Evolutionary conservation across 441 rosid genomes (phyloP).

Genomic region (Jatropha podagrica): DNA sequence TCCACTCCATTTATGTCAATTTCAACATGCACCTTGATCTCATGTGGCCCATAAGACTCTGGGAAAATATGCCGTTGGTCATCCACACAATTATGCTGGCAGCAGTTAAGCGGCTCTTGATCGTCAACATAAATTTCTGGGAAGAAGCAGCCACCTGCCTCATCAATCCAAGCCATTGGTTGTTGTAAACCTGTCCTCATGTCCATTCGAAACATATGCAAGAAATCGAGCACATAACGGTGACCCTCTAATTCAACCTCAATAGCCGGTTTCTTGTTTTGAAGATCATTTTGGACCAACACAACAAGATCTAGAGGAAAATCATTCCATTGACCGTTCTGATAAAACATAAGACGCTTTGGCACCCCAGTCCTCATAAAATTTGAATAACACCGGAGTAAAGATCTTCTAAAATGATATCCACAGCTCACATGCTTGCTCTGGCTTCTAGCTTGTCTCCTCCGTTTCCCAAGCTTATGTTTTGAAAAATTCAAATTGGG

Average conservation of each 20-base stretch:
- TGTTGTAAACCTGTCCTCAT: constrained; percentile 57
- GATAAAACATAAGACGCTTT: constrained; percentile 67
- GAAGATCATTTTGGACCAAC: constrained; percentile 54
- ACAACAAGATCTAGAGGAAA: constrained; percentile 52
- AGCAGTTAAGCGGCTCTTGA: constrained; percentile 36
- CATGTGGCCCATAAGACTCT: constrained; percentile 41
- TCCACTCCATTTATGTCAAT: constrained; percentile 68
- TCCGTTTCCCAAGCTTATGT: constrained; percentile 49
- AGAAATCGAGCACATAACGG: constrained; percentile 62
- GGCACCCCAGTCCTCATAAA: constrained; percentile 70
- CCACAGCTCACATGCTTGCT: constrained; percentile 36
- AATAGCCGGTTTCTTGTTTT: constrained; percentile 58
- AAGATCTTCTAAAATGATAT: constrained; percentile 43
- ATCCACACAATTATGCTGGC: constrained; percentile 35
- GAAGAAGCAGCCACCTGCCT: constrained; percentile 70
- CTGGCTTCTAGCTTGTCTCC: constrained; percentile 39
- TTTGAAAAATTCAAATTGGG: constrained; percentile 30
- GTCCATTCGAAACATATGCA: constrained; percentile 79
- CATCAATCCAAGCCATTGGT: constrained; percentile 96
- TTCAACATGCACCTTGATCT: constrained; percentile 85
- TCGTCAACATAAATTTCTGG: constrained; percentile 59
- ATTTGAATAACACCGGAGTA: constrained; percentile 63
- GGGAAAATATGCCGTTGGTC: constrained; percentile 24
- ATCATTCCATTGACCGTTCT: constrained; percentile 82
- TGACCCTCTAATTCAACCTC: constrained; percentile 58